A percentile compares a stretch with the other conserved stretches of the same genome.
Evolutionary conservation across 1,139 yeast genomes (phyloP).

Genomic region (Geotrichum europaeum): DNA sequence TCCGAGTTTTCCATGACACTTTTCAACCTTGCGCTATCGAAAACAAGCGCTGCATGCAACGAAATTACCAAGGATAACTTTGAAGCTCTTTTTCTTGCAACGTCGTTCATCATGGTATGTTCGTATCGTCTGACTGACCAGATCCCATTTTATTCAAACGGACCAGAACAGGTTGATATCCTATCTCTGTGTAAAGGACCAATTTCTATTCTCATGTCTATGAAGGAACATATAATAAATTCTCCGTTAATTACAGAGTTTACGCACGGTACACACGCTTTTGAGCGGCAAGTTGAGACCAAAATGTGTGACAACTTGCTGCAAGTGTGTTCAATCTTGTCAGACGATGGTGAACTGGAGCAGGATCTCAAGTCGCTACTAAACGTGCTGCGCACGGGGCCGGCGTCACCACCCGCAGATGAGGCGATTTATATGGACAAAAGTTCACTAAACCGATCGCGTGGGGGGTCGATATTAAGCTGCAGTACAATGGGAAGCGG

Average conservation of each 20-base stretch:
- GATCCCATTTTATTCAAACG: neutral
- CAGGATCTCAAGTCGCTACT: neutral
- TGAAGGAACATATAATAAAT: constrained; percentile 3
- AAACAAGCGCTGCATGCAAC: constrained; percentile 4
- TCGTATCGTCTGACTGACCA: constrained; percentile 6
- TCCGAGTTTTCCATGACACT: constrained; percentile 8
- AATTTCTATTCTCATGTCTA: constrained; percentile 1
- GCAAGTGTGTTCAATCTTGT: constrained; percentile 5
- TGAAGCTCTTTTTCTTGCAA: constrained; percentile 12
- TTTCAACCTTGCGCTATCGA: constrained; percentile 8
- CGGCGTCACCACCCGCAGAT: constrained; percentile 5
- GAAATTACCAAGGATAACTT: constrained; percentile 2
- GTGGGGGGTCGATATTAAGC: neutral
- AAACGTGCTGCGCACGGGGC: constrained; percentile 1
- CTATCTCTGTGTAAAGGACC: constrained; percentile 9
- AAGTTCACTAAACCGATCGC: neutral
- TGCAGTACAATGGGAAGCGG: neutral
- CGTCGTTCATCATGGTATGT: constrained; percentile 8
- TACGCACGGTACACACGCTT: neutral
- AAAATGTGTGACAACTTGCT: constrained; percentile 5
- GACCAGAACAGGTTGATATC: constrained; percentile 1
- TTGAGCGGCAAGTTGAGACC: constrained; percentile 1
- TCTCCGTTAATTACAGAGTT: constrained; percentile 3
- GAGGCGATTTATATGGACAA: neutral
- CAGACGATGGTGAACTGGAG: neutral